Conservation (phyloP, 2,329 filamentous ascomycete genomes). For the Lachnum nothofagi region DNA sequence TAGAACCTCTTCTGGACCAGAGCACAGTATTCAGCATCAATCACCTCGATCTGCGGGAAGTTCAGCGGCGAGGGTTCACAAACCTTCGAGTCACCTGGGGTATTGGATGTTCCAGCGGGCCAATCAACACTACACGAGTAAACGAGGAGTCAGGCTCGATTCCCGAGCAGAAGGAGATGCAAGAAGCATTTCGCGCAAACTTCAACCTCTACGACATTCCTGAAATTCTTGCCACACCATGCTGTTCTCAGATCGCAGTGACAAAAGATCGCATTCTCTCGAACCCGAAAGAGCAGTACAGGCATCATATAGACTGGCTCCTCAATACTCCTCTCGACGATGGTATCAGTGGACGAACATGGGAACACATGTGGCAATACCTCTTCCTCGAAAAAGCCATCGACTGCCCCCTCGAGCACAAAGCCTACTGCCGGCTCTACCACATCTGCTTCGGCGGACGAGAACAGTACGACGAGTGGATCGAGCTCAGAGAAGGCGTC, state of each 20-base stretch:
- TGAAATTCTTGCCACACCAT: slow-evolving; percentile 48
- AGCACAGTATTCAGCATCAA: slow-evolving; percentile 22
- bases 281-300: slow-evolving; percentile 48
- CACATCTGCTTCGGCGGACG: slow-evolving; percentile 26
- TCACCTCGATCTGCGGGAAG: slow-evolving; percentile 28
- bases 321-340: slow-evolving; percentile 49
- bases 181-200: slow-evolving; percentile 21
- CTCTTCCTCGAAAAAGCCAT: slow-evolving; percentile 22
- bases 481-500: slow-evolving; percentile 11
- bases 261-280: slow-evolving; percentile 46
- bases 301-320: slow-evolving; percentile 54
- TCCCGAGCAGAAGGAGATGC: slow-evolving; percentile 20
- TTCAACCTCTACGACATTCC: slow-evolving; percentile 36
- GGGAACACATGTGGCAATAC: slow-evolving; percentile 61
- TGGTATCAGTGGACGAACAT: slow-evolving; percentile 51
- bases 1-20: slow-evolving; percentile 21
- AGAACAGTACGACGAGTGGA: slow-evolving; percentile 23
- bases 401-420: slow-evolving; percentile 24
- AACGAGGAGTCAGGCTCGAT: slow-evolving; percentile 13
- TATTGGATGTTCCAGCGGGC: slow-evolving; percentile 47
- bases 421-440: slow-evolving; percentile 25
- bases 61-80: slow-evolving; percentile 52
- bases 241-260: slow-evolving; percentile 62
- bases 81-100: slow-evolving; percentile 54
- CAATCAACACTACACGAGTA: slow-evolving; percentile 32